Evolutionary conservation across 345 rosid genomes (phyloP).

Genomic region (Hypericum androsaemum): DNA sequence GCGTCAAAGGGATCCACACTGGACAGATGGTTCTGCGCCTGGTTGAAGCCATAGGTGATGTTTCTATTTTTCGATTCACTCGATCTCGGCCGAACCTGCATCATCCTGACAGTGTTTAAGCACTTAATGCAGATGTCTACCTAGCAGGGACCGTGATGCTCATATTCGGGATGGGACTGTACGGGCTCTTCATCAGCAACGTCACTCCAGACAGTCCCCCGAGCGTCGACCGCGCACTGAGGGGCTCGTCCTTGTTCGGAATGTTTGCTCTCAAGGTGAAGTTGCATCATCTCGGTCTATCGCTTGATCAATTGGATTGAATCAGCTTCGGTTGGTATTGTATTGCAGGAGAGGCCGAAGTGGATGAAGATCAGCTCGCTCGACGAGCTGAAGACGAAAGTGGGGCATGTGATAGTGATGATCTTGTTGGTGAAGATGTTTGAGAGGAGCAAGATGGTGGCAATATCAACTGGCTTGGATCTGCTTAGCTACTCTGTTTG

Average conservation of each 20-base stretch:
- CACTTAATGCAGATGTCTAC: constrained; percentile 61
- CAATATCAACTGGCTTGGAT: constrained; percentile 69
- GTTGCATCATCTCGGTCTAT: too few species aligned
- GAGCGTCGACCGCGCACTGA: constrained; percentile 59
- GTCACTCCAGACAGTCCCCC: constrained; percentile 35
- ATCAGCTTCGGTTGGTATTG: not conserved
- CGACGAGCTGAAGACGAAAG: constrained; percentile 84
- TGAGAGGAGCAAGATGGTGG: constrained; percentile 92
- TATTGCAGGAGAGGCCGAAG: constrained; percentile 63
- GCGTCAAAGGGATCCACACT: constrained; percentile 66
- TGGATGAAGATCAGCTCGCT: constrained; percentile 94
- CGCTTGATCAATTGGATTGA: not conserved
- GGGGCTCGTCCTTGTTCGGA: constrained; percentile 81
- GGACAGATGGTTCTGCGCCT: constrained; percentile 82
- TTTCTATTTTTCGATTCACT: not conserved
- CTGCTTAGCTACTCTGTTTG: constrained; percentile 77
- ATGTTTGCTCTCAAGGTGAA: constrained; percentile 83
- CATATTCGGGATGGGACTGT: constrained; percentile 87
- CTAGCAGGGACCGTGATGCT: constrained; percentile 94
- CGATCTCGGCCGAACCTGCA: not conserved
- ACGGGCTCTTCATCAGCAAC: constrained; percentile 78
- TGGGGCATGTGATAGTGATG: constrained; percentile 93
- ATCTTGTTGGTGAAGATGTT: constrained; percentile 93
- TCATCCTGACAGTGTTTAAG: not conserved
- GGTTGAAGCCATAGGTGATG: constrained; percentile 85